These are phyloP conservation scores for Maudiozyma saulgeensis DNA, from an alignment of 805 yeast species.

Conservation along the genomic window DNA sequence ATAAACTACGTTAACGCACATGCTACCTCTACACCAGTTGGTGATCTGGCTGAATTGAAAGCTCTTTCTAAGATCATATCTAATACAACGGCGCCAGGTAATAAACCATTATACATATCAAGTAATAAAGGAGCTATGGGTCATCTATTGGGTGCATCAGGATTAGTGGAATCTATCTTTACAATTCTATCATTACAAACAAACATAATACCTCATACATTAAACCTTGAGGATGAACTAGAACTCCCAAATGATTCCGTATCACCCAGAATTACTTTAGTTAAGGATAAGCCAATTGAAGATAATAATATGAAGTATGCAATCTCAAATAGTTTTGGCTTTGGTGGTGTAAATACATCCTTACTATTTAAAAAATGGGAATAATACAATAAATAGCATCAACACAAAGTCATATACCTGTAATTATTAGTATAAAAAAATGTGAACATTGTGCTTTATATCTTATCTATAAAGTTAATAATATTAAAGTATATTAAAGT, in stretches of 20 bases:
- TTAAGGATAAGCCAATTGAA: conserved; percentile 38
- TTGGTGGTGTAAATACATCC: conserved; percentile 92
- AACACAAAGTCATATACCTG: not conserved
- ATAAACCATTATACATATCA: conserved; percentile 40
- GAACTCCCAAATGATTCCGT: not conserved
- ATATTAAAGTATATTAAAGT: not conserved
- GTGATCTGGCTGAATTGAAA: conserved; percentile 77
- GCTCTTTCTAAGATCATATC: conserved; percentile 44
- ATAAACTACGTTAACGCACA: conserved; percentile 88
- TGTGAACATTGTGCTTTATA: too few relatives aligned
- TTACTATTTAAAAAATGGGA: conserved; percentile 40
- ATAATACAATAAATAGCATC: not conserved
- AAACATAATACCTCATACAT: conserved; percentile 64
- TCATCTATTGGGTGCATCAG: conserved; percentile 92
- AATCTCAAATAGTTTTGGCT: conserved; percentile 86
- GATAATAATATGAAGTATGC: conserved; percentile 43
- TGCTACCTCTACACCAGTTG: conserved; percentile 86
- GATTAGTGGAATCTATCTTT: conserved; percentile 83
- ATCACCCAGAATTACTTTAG: conserved; percentile 29
- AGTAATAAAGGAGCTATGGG: conserved; percentile 92
- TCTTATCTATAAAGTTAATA: not conserved
- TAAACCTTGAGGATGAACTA: conserved; percentile 44
- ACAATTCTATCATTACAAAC: conserved; percentile 56
- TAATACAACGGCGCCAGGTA: not conserved
- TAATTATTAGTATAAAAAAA: not conserved